phyloP scores from a whole-genome alignment of 176 grass and related monocot species.

The Lolium multiflorum region DNA sequence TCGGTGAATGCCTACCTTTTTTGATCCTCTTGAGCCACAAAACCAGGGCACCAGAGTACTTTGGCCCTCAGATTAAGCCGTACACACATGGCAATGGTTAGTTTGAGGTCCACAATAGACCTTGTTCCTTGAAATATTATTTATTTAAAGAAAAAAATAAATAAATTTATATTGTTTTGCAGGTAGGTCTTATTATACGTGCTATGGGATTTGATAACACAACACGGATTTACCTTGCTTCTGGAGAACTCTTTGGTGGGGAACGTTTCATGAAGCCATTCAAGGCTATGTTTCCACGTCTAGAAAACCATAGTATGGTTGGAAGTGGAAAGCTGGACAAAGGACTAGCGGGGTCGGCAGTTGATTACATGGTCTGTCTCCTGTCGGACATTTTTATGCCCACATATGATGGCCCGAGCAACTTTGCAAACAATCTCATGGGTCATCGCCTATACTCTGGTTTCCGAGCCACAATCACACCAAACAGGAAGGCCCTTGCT shows the following conservation, averaged over 20 bases:
- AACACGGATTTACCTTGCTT: conserved; percentile 91
- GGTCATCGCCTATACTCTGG: conserved; percentile 92
- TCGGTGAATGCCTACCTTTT: not conserved
- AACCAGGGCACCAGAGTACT: not conserved
- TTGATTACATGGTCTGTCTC: conserved; percentile 99
- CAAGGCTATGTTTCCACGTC: conserved; percentile 69
- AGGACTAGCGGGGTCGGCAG: conserved; percentile 80
- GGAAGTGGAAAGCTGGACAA: conserved; percentile 73
- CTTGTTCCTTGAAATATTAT: conserved; percentile 22
- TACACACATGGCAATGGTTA: not conserved
- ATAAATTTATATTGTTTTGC: not conserved
- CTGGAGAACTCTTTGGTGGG: conserved; percentile 89
- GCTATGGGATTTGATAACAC: conserved; percentile 85
- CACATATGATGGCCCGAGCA: conserved; percentile 97
- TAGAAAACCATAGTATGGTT: conserved; percentile 79
- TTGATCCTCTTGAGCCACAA: conserved; percentile 9
- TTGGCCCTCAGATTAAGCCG: not conserved
- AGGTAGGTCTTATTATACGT: conserved; percentile 83
- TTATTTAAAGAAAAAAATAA: not conserved
- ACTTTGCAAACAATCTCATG: conserved; percentile 99
- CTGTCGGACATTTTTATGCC: conserved; percentile 96
- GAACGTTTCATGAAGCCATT: conserved; percentile 96
- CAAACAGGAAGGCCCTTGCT: conserved; percentile 85
- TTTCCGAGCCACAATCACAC: conserved; percentile 86
- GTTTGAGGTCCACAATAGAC: conserved; percentile 9